Conservation (phyloP, 2,329 filamentous ascomycete genomes). For the Fusarium tuaranense region DNA sequence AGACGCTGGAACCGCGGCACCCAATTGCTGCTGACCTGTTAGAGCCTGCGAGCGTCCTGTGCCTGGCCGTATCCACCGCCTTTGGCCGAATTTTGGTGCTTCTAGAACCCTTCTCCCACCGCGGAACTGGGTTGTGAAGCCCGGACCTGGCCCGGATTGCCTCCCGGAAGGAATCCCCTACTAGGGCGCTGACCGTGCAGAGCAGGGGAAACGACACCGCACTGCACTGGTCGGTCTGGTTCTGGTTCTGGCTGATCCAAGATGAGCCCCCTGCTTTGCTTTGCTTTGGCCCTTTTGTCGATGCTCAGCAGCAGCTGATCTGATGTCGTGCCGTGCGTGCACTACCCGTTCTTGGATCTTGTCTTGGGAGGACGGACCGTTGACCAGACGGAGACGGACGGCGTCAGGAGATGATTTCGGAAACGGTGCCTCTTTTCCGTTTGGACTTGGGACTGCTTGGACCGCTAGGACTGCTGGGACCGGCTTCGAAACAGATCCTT, state of each 20-base stretch:
- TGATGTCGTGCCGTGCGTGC: background rate
- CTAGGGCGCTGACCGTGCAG: slow-evolving; percentile 26
- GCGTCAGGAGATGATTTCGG: slow-evolving; percentile 2
- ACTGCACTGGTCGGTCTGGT: slow-evolving; percentile 5
- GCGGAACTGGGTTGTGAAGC: slow-evolving; percentile 43
- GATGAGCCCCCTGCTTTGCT: slow-evolving; percentile 5
- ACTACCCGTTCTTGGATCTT: background rate
- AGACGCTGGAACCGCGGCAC: slow-evolving; percentile 22
- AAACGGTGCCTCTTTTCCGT: background rate
- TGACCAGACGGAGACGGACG: background rate
- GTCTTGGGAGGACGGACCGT: background rate
- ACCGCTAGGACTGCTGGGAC: background rate
- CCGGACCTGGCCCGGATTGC: slow-evolving; percentile 35
- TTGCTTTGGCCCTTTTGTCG: slow-evolving; percentile 24
- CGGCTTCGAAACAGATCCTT: slow-evolving; percentile 2
- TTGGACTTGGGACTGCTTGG: background rate
- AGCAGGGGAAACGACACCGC: slow-evolving; percentile 25
- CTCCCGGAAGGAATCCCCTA: slow-evolving; percentile 31
- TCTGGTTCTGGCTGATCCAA: slow-evolving; percentile 7
- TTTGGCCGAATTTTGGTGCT: slow-evolving; percentile 35
- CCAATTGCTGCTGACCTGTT: slow-evolving; percentile 17
- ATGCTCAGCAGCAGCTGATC: slow-evolving; percentile 6
- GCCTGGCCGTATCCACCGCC: slow-evolving; percentile 32
- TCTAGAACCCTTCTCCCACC: slow-evolving; percentile 48
- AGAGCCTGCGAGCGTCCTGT: slow-evolving; percentile 22